Evolutionary conservation across 2,329 filamentous ascomycete genomes (phyloP).

Genomic region (Leptosphaerulina australis): DNA sequence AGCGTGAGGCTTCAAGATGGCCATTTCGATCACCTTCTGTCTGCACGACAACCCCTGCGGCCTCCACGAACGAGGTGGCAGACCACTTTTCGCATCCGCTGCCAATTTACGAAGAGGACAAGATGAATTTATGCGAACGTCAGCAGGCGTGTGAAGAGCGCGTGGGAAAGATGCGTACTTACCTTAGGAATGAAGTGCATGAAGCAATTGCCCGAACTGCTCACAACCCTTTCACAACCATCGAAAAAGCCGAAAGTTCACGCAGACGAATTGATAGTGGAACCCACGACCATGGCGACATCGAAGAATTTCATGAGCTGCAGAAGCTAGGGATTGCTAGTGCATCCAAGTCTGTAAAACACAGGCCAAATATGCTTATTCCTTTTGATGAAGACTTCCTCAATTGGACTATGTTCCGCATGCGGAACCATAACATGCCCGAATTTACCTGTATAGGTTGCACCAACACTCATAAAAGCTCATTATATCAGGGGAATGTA

Average conservation of each 20-base stretch:
- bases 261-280: conserved; percentile 1
- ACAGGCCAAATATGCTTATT: neutral
- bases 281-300: neutral
- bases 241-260: neutral
- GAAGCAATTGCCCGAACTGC: neutral
- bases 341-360: neutral
- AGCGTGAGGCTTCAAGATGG: conserved; percentile 1
- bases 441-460: neutral
- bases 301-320: neutral
- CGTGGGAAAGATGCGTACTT: neutral
- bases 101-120: neutral
- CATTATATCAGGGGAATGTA: neutral
- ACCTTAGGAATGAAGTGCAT: neutral
- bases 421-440: neutral
- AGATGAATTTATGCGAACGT: neutral
- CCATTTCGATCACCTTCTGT: neutral
- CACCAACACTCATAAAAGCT: neutral
- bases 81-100: neutral
- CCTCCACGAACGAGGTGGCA: neutral
- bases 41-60: neutral
- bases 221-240: neutral
- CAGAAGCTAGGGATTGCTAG: neutral
- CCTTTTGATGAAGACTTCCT: neutral
- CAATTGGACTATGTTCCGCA: neutral
- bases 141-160: neutral